Evolutionary conservation across 1,284 basidiomycete species (phyloP).

Genomic region (Grifola frondosa): DNA sequence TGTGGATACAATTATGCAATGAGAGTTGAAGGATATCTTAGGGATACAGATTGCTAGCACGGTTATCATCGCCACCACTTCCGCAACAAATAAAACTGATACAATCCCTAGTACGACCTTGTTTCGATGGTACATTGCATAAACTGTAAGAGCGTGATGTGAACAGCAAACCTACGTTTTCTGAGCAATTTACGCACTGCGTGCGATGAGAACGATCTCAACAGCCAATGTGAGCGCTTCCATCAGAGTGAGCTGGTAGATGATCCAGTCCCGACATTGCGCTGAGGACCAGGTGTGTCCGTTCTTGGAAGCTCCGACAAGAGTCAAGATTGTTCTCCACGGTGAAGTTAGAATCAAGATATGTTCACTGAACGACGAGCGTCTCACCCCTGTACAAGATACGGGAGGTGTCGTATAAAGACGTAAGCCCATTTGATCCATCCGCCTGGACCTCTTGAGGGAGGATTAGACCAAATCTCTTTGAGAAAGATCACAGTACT

Average conservation of each 20-base stretch:
- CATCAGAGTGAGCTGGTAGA: slow-evolving; percentile 8
- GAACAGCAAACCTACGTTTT: neutral
- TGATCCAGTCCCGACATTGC: slow-evolving; percentile 16
- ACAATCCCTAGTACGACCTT: slow-evolving; percentile 8
- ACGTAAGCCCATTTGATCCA: slow-evolving; percentile 14
- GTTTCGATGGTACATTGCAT: slow-evolving; percentile 19
- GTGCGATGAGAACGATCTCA: slow-evolving; percentile 14
- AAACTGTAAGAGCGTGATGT: slow-evolving; percentile 10
- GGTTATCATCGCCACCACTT: slow-evolving; percentile 15
- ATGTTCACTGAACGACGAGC: too few relatives aligned
- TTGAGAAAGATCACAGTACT: too few relatives aligned
- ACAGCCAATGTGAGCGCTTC: slow-evolving; percentile 14
- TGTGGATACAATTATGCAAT: slow-evolving; percentile 13
- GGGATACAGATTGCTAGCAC: slow-evolving; percentile 13
- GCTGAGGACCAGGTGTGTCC: slow-evolving; percentile 1
- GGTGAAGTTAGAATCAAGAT: neutral
- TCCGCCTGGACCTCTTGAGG: slow-evolving; percentile 8
- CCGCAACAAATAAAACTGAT: slow-evolving; percentile 10
- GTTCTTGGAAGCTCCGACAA: neutral
- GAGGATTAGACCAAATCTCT: neutral
- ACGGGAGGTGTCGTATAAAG: slow-evolving; percentile 14
- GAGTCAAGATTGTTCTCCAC: slow-evolving; percentile 6
- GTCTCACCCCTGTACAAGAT: slow-evolving; percentile 14
- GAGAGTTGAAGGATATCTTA: slow-evolving; percentile 8
- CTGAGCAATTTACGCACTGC: slow-evolving; percentile 9